These are phyloP conservation scores for Nannochloris sp. DNA, from an alignment of 139 green algal genomes.

Conservation along the genomic window DNA sequence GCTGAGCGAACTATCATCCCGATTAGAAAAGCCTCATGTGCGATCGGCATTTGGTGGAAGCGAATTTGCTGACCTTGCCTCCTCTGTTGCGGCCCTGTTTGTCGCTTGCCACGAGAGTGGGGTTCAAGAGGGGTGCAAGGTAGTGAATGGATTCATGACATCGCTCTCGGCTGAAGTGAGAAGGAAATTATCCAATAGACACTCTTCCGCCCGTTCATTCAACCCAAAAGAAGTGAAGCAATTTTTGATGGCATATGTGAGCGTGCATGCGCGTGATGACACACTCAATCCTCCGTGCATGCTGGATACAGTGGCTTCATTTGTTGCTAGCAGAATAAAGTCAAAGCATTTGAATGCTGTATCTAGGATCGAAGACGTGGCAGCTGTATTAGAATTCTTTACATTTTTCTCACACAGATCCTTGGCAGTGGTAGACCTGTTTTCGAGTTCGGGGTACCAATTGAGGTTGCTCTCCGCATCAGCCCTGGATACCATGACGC, in stretches of 20 bases:
- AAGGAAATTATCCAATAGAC: constrained; percentile 37
- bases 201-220: constrained; percentile 9
- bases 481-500: neutral
- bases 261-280: neutral
- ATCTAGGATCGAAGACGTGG: constrained; percentile 13
- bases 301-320: constrained; percentile 27
- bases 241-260: constrained; percentile 16
- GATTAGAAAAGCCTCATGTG: constrained; percentile 18
- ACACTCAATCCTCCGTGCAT: constrained; percentile 7
- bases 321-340: constrained; percentile 30
- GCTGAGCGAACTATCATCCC: neutral
- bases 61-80: constrained; percentile 20
- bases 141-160: constrained; percentile 10
- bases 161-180: constrained; percentile 29
- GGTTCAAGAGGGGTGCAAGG: neutral
- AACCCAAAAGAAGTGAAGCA: constrained; percentile 29
- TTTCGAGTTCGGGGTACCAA: constrained; percentile 27
- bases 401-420: constrained; percentile 22
- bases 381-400: constrained; percentile 25
- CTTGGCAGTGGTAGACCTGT: constrained; percentile 35
- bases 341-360: constrained; percentile 31
- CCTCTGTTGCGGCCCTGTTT: constrained; percentile 6
- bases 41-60: neutral
- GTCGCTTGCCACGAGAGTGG: neutral
- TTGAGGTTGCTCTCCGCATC: constrained; percentile 6